Evolutionary conservation across 2,329 filamentous ascomycete genomes (phyloP).

Genomic region (Ceratocystis papillata): DNA sequence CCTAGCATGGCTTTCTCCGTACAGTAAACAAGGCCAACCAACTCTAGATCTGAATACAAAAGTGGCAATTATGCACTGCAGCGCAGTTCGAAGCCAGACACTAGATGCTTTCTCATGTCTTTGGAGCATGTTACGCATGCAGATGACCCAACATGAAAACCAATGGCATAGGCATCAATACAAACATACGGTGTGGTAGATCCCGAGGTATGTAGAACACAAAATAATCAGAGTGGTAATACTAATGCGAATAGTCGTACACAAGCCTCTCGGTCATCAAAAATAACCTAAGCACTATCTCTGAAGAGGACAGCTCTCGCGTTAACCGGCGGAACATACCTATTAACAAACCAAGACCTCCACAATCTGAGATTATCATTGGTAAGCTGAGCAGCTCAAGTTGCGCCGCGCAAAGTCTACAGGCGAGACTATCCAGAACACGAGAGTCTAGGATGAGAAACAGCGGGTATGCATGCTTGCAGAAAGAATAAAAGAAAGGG

Average conservation of each 20-base stretch:
- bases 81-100: neutral
- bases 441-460: constrained; percentile 3
- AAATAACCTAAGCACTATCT: neutral
- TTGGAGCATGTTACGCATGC: neutral
- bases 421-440: constrained; percentile 3
- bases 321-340: neutral
- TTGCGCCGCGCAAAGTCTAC: neutral
- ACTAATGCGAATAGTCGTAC: neutral
- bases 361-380: neutral
- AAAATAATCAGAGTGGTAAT: neutral
- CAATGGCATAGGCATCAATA: neutral
- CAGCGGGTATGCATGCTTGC: neutral
- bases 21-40: neutral
- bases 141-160: neutral
- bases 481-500: constrained; percentile 8
- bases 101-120: neutral
- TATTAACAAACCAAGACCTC: neutral
- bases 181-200: constrained; percentile 5
- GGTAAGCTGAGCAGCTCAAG: neutral
- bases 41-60: neutral
- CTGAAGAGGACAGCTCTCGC: neutral
- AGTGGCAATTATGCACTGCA: neutral
- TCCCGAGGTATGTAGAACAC: neutral
- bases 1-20: neutral
- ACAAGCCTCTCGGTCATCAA: neutral